Evolutionary conservation across 306 rosid species (phyloP), one percentile per base, ranked within the genome.

Genomic region (Castanospermum australe): DNA sequence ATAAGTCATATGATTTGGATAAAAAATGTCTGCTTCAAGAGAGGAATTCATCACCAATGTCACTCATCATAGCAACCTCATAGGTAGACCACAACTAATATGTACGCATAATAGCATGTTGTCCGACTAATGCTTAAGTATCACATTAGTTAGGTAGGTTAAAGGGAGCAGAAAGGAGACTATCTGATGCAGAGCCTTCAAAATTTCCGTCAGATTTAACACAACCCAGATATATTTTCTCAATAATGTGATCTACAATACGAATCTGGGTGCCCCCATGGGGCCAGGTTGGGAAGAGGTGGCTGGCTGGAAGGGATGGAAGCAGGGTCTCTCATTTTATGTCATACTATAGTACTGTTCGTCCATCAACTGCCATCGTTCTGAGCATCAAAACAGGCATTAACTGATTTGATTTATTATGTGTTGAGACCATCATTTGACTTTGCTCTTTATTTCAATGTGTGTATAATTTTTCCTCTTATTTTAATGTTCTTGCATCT

Each of bases 131-230:
- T 59, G 28, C 51, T 59, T 35, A 21, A 45, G 36, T 11, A 39
- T 15, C 51, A 15, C 7, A 45, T 45, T 12, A n/a, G n/a, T n/a
- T n/a, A 6, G 36, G 25, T 67, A 33, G 68, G 67, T 56, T 54
- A 44, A 67, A 51, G 67, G 52, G 22, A 73, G n/a, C 28, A 38
- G 69, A 25, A 14, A 60, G 25, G 7, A 44, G 35, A 24, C 28
- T 21, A 28, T 56, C 5, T 57, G 47, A 79, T 48, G 50, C 86
- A 65, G 57, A 59, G 63, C 20, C 55, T 51, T 47, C n/a, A 36
- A 44, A 66, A 41, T 41, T 65, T 25, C 20, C 1, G 74, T 56
- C 38, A 50, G 38, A 50, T 8, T 13, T 61, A 21, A 54, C 47
- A 17, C 52, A 62, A 50, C 36, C n/a, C 22, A 1, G 36, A 35